Evolutionary conservation across 192 early-diverging fungal genomes (phyloP), one percentile per base, ranked within the genome.

Genomic region (Backusella liffmaniae): DNA sequence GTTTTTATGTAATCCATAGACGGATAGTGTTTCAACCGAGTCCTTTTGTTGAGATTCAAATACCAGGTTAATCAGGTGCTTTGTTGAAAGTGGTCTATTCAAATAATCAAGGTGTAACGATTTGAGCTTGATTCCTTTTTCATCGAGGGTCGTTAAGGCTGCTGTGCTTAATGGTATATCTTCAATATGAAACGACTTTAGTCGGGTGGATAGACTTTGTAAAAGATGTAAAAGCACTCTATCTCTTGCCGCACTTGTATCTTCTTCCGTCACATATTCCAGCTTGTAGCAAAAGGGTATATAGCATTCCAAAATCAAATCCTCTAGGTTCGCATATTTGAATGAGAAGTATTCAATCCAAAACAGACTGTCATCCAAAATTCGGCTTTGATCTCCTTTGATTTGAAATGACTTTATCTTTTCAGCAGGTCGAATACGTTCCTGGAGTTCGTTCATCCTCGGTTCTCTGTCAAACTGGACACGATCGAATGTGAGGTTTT

Each of bases 271-370:
- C 10, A 62, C 26, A 29, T 62, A 62, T 62, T 62, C 56, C 9
- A 62, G 9, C 23, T 62, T 62, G 56, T 62, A 62, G 26, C 56
- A 62, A 62, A 62, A 62, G 56, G 56, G 56, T 62, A 62, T 62
- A 62, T 62, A 62, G 1, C 56, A 62, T 29, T 62, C 56, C 26
- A 62, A 62, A 26, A 62, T 62, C 9, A 62, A 29, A 62, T 29
- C 10, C 56, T 62, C 56, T 3, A 26, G 7, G 0, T 62, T 9
- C 10, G 23, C 29, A 13, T 62, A 62, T 26, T 62, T 62, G 9
- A 3, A 29, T 62, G 56, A 62, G 7, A 62, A 62, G 8, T 62
- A 62, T 62, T 62, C 21, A 29, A 62, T 62, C 56, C 56, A 62
- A 29, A 62, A 62, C 26, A 62, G 26, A 13, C 56, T 62, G 26